These are phyloP conservation scores for Rhizopogon rudus DNA, from an alignment of 768 basidiomycete species.

Conservation along the genomic window DNA sequence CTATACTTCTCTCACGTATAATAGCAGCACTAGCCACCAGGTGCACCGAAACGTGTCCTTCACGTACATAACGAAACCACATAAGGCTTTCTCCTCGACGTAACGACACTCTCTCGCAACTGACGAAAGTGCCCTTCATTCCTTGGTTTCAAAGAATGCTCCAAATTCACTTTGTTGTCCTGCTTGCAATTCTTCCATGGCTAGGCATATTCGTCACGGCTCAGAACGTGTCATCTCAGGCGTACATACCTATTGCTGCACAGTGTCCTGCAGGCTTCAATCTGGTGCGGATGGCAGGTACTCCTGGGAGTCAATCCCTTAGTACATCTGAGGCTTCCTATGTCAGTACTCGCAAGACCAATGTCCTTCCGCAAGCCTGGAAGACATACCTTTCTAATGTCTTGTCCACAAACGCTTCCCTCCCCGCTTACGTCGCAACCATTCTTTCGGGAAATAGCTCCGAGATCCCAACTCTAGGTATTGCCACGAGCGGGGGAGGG, in stretches of 20 bases:
- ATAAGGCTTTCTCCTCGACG: background rate
- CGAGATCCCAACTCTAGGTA: constrained; percentile 34
- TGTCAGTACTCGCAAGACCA: constrained; percentile 25
- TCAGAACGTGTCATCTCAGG: constrained; percentile 20
- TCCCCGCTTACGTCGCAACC: constrained; percentile 30
- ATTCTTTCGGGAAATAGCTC: constrained; percentile 21
- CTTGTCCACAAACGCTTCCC: constrained; percentile 19
- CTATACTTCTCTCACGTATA: background rate
- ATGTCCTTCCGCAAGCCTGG: constrained; percentile 37
- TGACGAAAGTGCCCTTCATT: background rate
- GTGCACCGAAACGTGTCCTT: background rate
- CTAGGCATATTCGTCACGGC: constrained; percentile 6
- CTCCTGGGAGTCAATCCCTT: constrained; percentile 27
- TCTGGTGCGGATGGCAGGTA: constrained; percentile 25
- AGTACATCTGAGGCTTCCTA: constrained; percentile 32
- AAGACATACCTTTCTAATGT: constrained; percentile 34
- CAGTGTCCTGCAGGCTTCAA: constrained; percentile 18
- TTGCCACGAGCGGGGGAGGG: constrained; percentile 54
- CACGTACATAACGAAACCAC: background rate
- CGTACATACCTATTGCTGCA: constrained; percentile 17
- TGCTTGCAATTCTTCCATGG: constrained; percentile 4
- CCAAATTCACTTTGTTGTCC: background rate
- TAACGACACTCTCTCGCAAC: too few species aligned
- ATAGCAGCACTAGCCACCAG: too few species aligned
- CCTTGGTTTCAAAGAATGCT: background rate